These are phyloP conservation scores for Termitomyces titanicus DNA, from an alignment of 768 basidiomycete genomes.

Conservation along the genomic window DNA sequence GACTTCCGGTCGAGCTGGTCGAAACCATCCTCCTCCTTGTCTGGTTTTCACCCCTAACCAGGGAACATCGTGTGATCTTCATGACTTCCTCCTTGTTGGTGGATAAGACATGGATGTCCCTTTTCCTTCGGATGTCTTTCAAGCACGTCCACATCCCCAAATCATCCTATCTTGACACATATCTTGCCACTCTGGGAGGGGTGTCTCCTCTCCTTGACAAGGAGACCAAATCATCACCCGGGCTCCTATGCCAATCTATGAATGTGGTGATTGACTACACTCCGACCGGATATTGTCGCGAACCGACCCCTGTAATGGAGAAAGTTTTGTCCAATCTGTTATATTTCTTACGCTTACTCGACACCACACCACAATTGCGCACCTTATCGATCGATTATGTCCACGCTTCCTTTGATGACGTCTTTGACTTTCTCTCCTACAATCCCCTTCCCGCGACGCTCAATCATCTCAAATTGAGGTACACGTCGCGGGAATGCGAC, in stretches of 20 bases:
- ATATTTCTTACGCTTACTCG: constrained; percentile 8
- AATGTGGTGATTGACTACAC: constrained; percentile 8
- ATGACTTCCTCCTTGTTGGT: constrained; percentile 16
- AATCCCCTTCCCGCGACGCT: constrained; percentile 10
- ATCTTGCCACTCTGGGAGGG: constrained; percentile 5
- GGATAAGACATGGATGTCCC: constrained; percentile 17
- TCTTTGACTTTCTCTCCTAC: constrained; percentile 8
- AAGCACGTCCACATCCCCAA: constrained; percentile 18
- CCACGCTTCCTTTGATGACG: constrained; percentile 6
- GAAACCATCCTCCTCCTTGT: constrained; percentile 10
- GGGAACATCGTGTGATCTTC: constrained; percentile 13
- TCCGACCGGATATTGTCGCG: neutral
- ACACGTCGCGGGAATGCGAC: neutral
- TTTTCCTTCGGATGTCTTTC: constrained; percentile 11
- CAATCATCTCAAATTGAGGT: constrained; percentile 1
- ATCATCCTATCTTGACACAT: constrained; percentile 12
- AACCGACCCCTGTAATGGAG: neutral
- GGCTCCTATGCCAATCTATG: constrained; percentile 7
- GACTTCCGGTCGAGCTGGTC: constrained; percentile 18
- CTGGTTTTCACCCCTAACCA: constrained; percentile 16
- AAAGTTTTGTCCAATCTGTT: constrained; percentile 6
- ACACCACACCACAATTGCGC: constrained; percentile 6
- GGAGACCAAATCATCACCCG: neutral
- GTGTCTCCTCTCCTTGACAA: neutral
- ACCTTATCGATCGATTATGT: constrained; percentile 6